Base-by-base conservation (phyloP, 2,329 filamentous ascomycete genomes). In the Endothia cerciana region DNA sequence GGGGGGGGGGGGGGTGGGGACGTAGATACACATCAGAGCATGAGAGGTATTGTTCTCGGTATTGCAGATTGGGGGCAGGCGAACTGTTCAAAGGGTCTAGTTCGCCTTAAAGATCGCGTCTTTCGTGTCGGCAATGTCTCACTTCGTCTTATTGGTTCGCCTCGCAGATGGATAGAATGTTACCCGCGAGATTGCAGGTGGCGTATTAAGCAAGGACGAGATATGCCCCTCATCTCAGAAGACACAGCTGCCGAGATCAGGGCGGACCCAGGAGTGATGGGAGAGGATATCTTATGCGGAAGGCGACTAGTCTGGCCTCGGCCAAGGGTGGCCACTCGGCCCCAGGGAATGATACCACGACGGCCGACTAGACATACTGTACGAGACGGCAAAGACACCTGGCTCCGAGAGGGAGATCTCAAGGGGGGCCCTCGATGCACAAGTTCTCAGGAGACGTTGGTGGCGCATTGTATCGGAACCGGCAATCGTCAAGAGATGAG, bases 231-330 rank as follows among this genome's bases (percentile, higher is more conserved):
- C 51, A 55, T 55, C 51, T 55, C 51, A 33, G 17, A n/a, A 55
- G 51, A 55, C 45, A 47, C 22, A 53, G 43, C 59, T 61, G 36
- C 59, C 59, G 43, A 61, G 19, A 40, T 49, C 59, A 61, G 30
- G 59, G 59, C 59, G 30, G 43, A 6, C 51, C 51, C 51, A 55
- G 51, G 4, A 55, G 30, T 55, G 51, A 55, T n/a, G 17, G 13
- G 19, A 11, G 15, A 55, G 4, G 30, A 15, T 28, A 36, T 55
- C 51, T 36, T 30, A 28, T 13, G 51, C 30, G 51, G 28, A 55
- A 55, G 28, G 36, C 19, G 51, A 19, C 15, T 51, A 22, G 19
- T 55, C 51, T 4, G 28, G 19, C 51, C 1, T 55, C 28, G 30
- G 30, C 51, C 28, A n/a, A 55, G 51, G 28, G 51, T 28, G 30